Evolutionary conservation across 306 rosid species (phyloP).

Genomic region (Herpetospermum pedunculosum): DNA sequence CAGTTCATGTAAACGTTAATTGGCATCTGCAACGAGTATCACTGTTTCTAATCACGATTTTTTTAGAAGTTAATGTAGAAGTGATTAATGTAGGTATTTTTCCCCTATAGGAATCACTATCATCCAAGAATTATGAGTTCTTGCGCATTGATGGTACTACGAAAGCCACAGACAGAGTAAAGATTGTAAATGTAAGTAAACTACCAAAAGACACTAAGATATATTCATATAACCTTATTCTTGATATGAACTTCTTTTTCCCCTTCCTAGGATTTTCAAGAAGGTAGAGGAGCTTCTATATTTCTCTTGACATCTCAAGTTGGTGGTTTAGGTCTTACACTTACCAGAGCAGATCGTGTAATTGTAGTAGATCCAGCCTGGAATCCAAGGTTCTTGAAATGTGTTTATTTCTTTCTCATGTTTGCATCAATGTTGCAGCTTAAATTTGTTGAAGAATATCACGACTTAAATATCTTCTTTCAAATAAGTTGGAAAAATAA

Average conservation of each 20-base stretch:
- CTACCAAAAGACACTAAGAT: background rate
- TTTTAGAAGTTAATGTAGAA: background rate
- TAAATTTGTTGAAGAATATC: background rate
- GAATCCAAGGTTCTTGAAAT: constrained; percentile 70
- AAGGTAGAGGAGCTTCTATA: constrained; percentile 60
- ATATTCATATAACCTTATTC: background rate
- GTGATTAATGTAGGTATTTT: background rate
- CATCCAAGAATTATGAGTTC: constrained; percentile 42
- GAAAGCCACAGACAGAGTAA: constrained; percentile 62
- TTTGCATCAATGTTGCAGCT: background rate
- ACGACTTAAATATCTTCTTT: background rate
- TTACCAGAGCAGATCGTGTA: constrained; percentile 93
- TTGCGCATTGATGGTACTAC: constrained; percentile 91
- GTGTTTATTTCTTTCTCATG: background rate
- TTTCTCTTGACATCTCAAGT: constrained; percentile 96
- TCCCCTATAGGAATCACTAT: constrained; percentile 44
- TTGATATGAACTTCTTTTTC: background rate
- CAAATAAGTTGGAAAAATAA: background rate
- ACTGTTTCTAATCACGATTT: background rate
- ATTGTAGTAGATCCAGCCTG: constrained; percentile 99
- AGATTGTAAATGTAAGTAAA: constrained; percentile 62
- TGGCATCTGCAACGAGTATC: background rate
- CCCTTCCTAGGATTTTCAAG: constrained; percentile 73
- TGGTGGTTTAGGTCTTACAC: constrained; percentile 95
- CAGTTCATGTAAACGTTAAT: background rate